Conservation (phyloP, 1,284 basidiomycete genomes). For the Veloboletus limbatus region DNA sequence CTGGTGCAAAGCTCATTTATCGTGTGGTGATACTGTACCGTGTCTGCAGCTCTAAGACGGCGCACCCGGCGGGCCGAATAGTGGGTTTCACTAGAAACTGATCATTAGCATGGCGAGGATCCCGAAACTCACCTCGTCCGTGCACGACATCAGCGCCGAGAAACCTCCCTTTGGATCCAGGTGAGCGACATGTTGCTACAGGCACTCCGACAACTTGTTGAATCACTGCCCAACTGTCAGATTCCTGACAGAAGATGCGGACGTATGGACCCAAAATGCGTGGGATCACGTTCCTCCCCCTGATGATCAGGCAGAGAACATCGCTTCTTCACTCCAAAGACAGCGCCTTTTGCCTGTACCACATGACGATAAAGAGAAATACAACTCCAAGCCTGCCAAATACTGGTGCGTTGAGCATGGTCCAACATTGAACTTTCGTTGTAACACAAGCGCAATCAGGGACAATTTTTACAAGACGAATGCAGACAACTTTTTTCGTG, state of each 20-base stretch:
- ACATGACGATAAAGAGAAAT: slow-evolving; percentile 60
- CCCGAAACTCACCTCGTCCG: slow-evolving; percentile 52
- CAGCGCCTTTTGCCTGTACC: slow-evolving; percentile 72
- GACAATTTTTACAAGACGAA: slow-evolving; percentile 89
- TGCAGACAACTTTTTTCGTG: slow-evolving; percentile 84
- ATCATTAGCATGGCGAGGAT: slow-evolving; percentile 23
- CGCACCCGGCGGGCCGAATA: too few relatives aligned
- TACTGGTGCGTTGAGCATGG: slow-evolving; percentile 51
- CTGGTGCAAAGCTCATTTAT: too few relatives aligned
- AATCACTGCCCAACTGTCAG: slow-evolving; percentile 32
- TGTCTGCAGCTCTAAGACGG: background rate
- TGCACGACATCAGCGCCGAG: slow-evolving; percentile 54
- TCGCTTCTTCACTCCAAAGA: slow-evolving; percentile 63
- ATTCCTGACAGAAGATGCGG: slow-evolving; percentile 58
- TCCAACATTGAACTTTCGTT: background rate
- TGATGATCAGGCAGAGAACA: slow-evolving; percentile 68
- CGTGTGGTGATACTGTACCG: too few relatives aligned
- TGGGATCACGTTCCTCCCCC: slow-evolving; percentile 91
- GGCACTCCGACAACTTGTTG: too few relatives aligned
- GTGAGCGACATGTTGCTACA: slow-evolving; percentile 31
- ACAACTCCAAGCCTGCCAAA: slow-evolving; percentile 71
- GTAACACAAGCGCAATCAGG: slow-evolving; percentile 47
- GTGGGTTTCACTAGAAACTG: background rate
- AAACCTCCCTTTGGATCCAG: slow-evolving; percentile 73
- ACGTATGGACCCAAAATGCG: slow-evolving; percentile 77